Base-by-base conservation (phyloP, 495 filamentous ascomycete genomes). In the Daldinia loculata region DNA sequence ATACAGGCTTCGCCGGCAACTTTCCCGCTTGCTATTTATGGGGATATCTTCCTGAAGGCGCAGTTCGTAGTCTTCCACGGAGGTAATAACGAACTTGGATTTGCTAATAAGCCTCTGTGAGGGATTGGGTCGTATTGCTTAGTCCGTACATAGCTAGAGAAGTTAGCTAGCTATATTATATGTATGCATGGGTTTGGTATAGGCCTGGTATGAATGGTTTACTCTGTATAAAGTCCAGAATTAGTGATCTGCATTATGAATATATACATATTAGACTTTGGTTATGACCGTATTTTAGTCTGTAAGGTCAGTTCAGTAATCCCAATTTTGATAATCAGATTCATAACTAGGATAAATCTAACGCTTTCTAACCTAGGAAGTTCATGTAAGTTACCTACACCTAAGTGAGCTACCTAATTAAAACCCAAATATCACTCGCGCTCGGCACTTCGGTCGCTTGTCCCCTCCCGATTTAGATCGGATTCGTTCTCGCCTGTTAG, bases 21-120 rank as follows among this genome's bases (percentile, higher is more conserved):
- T 36, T 83, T 93, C 41, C 85, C 81, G 17, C 88, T 92, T 75
- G 86, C 86, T 38, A 93, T 97, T 73, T 91, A 93, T 61, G 92
- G 93, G 26, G 92, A 94, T 66, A 86, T 95, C 63, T 94, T 94
- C 80, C 85, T 96, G 65, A 94, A 95, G 85, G 86, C 86, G 75
- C 89, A 93, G 77, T 94, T 92, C 67, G 91, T 90, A 11, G 88
- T 96, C 4, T 94, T 94, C 71, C 87, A 94, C 61, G 81, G 83
- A 34, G 80, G 80, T 32, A 82, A 77, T 6, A 78, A 81, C 80
- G 76, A 82, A 57, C 76, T 93, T 51, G 91, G 90, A 8, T 89
- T 92, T 78, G 90, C 90, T n/a, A 74, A 78, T 34, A 86, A 86
- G 75, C 69, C 74, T 26, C 69, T 72, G 29, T 75, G 19, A 75